These are phyloP conservation scores for Diutina ranongensis DNA, from an alignment of 1,139 yeast species.

Conservation along the genomic window DNA sequence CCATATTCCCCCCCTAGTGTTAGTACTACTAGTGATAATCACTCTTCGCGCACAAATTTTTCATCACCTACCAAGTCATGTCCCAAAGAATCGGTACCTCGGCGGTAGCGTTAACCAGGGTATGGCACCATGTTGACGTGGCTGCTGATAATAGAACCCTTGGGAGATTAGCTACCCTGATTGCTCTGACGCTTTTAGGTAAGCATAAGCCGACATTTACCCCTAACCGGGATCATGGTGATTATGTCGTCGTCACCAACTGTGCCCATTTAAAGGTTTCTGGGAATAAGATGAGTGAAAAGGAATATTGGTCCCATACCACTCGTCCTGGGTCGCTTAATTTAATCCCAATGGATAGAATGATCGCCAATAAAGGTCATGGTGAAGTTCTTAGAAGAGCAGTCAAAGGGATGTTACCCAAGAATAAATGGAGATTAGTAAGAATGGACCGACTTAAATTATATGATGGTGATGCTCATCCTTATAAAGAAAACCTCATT, in stretches of 20 bases:
- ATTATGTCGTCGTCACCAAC: constrained; percentile 92
- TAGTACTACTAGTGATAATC: too few relatives aligned
- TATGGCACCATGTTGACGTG: constrained; percentile 94
- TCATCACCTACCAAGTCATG: constrained; percentile 18
- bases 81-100: constrained; percentile 51
- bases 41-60: background rate
- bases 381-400: constrained; percentile 76
- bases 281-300: constrained; percentile 74
- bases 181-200: constrained; percentile 84
- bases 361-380: constrained; percentile 72
- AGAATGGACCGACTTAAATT: constrained; percentile 79
- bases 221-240: constrained; percentile 75
- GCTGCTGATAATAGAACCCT: constrained; percentile 75
- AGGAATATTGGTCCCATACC: constrained; percentile 86
- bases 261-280: constrained; percentile 71
- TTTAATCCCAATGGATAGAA: constrained; percentile 68
- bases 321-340: constrained; percentile 85
- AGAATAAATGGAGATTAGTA: constrained; percentile 67
- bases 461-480: constrained; percentile 81
- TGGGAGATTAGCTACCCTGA: constrained; percentile 85
- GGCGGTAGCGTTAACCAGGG: constrained; percentile 67
- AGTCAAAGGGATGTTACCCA: constrained; percentile 93
- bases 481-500: constrained; percentile 68
- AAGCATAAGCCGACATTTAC: constrained; percentile 91
- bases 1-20: too few relatives aligned